phyloP scores from a whole-genome alignment of 1,284 basidiomycete genomes.

The Heterobasidion annosum region DNA sequence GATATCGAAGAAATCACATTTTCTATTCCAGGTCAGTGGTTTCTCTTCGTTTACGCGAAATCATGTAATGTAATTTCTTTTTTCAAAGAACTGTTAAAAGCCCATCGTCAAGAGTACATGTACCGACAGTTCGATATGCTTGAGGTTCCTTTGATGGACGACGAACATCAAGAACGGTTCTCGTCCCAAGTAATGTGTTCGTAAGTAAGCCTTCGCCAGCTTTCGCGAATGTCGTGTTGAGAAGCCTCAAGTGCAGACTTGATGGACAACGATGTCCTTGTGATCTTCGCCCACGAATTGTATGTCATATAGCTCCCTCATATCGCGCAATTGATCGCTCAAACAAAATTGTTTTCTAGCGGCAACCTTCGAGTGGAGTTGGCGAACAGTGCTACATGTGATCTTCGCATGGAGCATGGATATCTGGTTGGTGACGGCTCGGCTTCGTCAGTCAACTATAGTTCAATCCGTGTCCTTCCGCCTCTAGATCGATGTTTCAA shows the following conservation, averaged over 20 bases:
- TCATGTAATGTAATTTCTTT: not conserved
- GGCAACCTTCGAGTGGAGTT: constrained; percentile 81
- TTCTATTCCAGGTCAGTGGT: constrained; percentile 51
- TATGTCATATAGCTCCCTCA: constrained; percentile 28
- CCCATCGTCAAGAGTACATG: constrained; percentile 75
- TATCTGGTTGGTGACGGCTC: constrained; percentile 52
- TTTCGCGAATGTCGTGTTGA: too few relatives aligned
- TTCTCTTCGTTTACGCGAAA: not conserved
- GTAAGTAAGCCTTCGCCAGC: constrained; percentile 33
- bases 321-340: not conserved
- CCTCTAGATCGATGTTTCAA: constrained; percentile 76
- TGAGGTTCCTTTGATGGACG: constrained; percentile 67
- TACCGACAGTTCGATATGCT: constrained; percentile 68
- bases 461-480: not conserved
- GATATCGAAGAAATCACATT: constrained; percentile 49
- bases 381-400: constrained; percentile 61
- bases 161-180: constrained; percentile 61
- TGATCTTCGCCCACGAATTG: constrained; percentile 91
- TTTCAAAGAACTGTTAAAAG: constrained; percentile 67
- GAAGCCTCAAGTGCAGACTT: constrained; percentile 40
- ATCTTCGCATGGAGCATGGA: constrained; percentile 71
- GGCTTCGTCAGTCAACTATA: constrained; percentile 1
- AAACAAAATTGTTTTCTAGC: constrained; percentile 28
- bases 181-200: constrained; percentile 79
- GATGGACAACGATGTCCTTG: constrained; percentile 59